These are phyloP conservation scores for Nicotiana rustica DNA, from an alignment of 305 asterid genomes.

Conservation along the genomic window DNA sequence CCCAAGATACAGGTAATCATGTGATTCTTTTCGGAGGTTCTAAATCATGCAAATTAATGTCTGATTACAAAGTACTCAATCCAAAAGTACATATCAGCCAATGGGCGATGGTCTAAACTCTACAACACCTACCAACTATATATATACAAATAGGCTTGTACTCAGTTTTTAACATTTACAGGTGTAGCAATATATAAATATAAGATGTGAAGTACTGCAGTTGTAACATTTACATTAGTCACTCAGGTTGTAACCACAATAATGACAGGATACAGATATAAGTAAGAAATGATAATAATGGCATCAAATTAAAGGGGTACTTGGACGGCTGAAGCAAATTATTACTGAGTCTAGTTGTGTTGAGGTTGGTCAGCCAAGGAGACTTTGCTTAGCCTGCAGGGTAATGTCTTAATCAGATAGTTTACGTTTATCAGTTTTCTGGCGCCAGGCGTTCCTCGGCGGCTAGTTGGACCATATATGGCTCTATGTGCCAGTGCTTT, in stretches of 20 bases:
- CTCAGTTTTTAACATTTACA: not conserved
- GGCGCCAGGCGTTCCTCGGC: constrained; percentile 40
- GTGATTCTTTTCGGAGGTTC: not conserved
- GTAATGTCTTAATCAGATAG: constrained; percentile 30
- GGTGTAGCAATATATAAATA: too few relatives aligned
- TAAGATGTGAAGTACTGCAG: too few relatives aligned
- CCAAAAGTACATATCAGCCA: not conserved
- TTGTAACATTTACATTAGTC: not conserved
- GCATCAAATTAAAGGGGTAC: not conserved
- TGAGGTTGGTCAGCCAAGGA: constrained; percentile 52
- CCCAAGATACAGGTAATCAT: not conserved
- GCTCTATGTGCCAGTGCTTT: constrained; percentile 59
- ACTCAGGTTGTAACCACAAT: too few relatives aligned
- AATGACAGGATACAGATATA: constrained; percentile 2
- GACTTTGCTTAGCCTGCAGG: constrained; percentile 59
- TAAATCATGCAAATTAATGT: not conserved
- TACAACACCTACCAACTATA: not conserved
- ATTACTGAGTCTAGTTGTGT: constrained; percentile 6
- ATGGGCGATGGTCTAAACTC: not conserved
- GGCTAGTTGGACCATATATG: constrained; percentile 28
- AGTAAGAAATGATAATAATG: not conserved
- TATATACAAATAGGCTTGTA: too few relatives aligned
- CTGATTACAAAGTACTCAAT: not conserved
- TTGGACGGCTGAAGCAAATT: too few relatives aligned
- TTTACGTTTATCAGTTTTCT: constrained; percentile 35